Conservation (phyloP, 768 basidiomycete genomes). For the Gymnopilus junonius region DNA sequence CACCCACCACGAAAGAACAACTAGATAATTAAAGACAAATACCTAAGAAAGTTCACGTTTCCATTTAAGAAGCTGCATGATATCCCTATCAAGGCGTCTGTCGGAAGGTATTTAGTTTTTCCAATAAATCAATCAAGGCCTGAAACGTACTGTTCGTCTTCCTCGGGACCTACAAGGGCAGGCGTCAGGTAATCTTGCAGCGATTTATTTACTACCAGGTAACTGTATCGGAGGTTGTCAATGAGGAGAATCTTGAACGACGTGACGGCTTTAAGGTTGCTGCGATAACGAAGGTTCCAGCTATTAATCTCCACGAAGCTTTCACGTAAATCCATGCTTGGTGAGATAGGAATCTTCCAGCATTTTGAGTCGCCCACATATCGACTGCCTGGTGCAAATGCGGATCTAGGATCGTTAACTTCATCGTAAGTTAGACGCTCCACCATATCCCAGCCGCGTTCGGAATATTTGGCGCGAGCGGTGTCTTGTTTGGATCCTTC, state of each 20-base stretch:
- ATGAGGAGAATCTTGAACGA: conserved; percentile 3
- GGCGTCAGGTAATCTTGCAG: conserved; percentile 1
- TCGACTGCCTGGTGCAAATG: conserved; percentile 25
- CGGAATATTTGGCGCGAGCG: conserved; percentile 36
- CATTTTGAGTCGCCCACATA: conserved; percentile 34
- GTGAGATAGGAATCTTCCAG: conserved; percentile 33
- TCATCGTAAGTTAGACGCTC: not conserved
- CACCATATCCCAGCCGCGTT: conserved; percentile 39
- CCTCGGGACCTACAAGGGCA: not conserved
- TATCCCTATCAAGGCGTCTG: too few species aligned
- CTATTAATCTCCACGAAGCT: conserved; percentile 1
- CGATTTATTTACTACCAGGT: conserved; percentile 4
- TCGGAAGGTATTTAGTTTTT: too few species aligned
- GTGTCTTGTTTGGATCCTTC: not conserved
- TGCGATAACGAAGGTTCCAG: conserved; percentile 4
- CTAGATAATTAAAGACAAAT: too few species aligned
- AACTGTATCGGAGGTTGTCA: conserved; percentile 1
- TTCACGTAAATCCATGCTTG: not conserved
- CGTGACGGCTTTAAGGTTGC: not conserved
- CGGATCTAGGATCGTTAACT: conserved; percentile 14
- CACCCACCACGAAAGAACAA: too few species aligned
- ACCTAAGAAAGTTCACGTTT: too few species aligned
- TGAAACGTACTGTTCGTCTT: not conserved
- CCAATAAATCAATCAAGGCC: not conserved
- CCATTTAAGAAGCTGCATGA: too few species aligned